Percentiles rank a stretch among this genome's conserved stretches.
phyloP scores from a whole-genome alignment of 257 asterid species.

The Agastache rugosa region DNA sequence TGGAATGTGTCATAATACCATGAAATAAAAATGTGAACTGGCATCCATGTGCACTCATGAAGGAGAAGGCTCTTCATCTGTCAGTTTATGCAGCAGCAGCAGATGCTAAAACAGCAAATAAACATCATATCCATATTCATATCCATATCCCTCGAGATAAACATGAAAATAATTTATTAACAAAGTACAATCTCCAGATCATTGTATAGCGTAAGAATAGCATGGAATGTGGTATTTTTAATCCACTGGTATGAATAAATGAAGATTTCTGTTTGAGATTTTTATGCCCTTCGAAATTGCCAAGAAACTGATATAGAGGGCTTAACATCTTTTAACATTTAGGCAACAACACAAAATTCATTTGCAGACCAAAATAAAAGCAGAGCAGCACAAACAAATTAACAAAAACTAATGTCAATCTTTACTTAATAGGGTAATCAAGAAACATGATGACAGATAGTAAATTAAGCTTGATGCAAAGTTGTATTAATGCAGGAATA shows the following conservation, averaged over 20 bases:
- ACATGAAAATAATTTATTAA: neutral
- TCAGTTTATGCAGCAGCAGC: neutral
- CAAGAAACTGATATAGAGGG: neutral
- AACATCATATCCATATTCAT: neutral
- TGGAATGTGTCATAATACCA: neutral
- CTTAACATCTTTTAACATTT: neutral
- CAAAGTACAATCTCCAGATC: neutral
- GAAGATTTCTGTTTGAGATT: neutral
- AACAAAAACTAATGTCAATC: neutral
- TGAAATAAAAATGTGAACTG: neutral
- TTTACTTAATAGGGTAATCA: neutral
- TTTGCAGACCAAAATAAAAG: neutral
- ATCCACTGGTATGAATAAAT: neutral
- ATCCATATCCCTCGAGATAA: too few relatives aligned
- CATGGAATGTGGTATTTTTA: neutral
- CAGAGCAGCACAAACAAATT: neutral
- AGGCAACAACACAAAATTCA: neutral
- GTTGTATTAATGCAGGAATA: neutral
- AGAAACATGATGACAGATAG: neutral
- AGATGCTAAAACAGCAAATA: neutral
- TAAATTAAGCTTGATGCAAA: neutral
- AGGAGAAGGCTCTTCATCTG: neutral
- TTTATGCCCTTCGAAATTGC: neutral
- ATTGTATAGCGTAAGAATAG: neutral
- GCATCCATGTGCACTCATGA: constrained; percentile 31